Evolutionary conservation across 1,284 basidiomycete species (phyloP), one percentile per base, ranked within the genome.

Genomic region (Leccinum fallax): DNA sequence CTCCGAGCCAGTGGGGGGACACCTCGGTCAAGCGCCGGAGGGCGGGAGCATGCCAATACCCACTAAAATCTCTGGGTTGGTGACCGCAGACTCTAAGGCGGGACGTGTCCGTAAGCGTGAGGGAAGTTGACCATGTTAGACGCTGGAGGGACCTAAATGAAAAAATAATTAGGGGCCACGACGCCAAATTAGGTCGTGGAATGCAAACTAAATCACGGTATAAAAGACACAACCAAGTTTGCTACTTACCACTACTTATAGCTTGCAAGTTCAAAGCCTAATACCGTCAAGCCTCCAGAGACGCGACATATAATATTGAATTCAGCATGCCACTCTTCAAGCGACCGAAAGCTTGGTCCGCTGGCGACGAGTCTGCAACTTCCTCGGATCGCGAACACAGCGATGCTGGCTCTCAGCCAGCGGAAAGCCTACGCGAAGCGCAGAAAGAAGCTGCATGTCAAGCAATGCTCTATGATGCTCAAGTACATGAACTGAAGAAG

Each of bases 391-490:
- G 58, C 13, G 71, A 66, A 36, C 55, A 63, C 16, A 34, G 52
- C 28, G 26, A 55, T 30, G 11, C 54, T 5, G 28, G 55, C 8
- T 32, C 46, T 10, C 65, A 57, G 53, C 30, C 21, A 21, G 21
- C 13, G 26, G 56, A 61, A 28, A 52, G 8, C 10, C 26, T 66
- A 9, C 65, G 59, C 13, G 60, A 48, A 34, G 63, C 63, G 9
- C 71, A 71, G 40, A 58, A 63, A 34, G 65, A 75, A 55, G 60
- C 62, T 2, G 53, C 61, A 40, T 59, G 57, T 28, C 69, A 72
- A 51, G 61, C 69, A 5, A 65, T 57, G 60, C 3, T 69, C 10
- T 71, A 65, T 34, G 64, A 69, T 3, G 72, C 72, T 2, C 71
- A 76, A 52, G 55, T 63, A 34, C 71, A 75, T 36, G 59, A 70